Percentiles rank a stretch among this genome's conserved stretches.
Evolutionary conservation across 768 basidiomycete genomes (phyloP).

Genomic region (Suillus decipiens): DNA sequence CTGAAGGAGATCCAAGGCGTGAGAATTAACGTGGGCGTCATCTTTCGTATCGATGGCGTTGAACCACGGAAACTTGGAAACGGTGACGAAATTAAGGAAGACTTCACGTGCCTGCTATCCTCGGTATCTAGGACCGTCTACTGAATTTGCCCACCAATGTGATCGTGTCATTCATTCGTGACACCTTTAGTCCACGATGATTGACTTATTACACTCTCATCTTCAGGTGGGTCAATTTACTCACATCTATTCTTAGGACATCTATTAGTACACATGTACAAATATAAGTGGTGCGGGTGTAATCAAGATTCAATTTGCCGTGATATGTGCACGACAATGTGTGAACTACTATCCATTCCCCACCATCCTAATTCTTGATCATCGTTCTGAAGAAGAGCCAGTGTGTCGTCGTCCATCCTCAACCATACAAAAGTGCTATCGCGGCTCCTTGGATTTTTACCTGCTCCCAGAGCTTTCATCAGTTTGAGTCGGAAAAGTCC

Average conservation of each 20-base stretch:
- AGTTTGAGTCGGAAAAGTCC: constrained; percentile 65
- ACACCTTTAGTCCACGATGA: neutral
- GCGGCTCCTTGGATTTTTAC: constrained; percentile 32
- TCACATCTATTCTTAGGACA: neutral
- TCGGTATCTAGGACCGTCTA: constrained; percentile 3
- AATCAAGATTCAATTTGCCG: constrained; percentile 14
- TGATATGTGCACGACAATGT: constrained; percentile 32
- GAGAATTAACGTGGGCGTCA: constrained; percentile 1
- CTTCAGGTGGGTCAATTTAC: constrained; percentile 1
- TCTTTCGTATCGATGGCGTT: neutral
- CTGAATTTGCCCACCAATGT: constrained; percentile 2
- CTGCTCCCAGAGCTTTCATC: constrained; percentile 45
- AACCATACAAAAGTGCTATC: constrained; percentile 54
- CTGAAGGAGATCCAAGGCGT: constrained; percentile 2
- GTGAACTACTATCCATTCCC: constrained; percentile 60
- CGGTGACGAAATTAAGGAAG: constrained; percentile 5
- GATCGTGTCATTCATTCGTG: neutral
- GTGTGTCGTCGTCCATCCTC: constrained; percentile 48
- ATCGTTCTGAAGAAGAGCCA: constrained; percentile 53
- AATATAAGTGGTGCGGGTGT: constrained; percentile 1
- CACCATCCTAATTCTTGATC: constrained; percentile 65
- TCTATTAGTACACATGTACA: constrained; percentile 13
- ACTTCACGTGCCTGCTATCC: neutral
- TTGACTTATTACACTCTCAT: neutral
- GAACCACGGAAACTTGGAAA: neutral